A percentile compares a stretch with the other conserved stretches of the same genome.
These are phyloP conservation scores for Huiozyma sinensis DNA, from an alignment of 805 yeast genomes.

Conservation along the genomic window DNA sequence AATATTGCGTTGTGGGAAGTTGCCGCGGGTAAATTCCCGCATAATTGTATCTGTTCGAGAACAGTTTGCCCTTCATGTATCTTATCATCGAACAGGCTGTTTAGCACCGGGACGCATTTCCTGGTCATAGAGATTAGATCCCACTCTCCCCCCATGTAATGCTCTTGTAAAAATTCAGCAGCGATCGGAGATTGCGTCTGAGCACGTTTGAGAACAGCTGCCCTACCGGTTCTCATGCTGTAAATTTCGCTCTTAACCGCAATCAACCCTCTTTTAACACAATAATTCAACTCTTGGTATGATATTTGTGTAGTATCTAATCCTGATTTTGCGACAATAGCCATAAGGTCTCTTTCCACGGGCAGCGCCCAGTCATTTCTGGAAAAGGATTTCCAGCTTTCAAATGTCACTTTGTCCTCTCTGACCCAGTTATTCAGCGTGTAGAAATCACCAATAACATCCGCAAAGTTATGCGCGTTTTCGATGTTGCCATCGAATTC, in stretches of 20 bases:
- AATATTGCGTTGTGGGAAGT: neutral
- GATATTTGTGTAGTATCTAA: constrained; percentile 23
- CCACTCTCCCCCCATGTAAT: constrained; percentile 22
- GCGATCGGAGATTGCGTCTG: constrained; percentile 13
- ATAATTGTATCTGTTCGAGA: constrained; percentile 6
- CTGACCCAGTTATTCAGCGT: constrained; percentile 31
- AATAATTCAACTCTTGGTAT: constrained; percentile 31
- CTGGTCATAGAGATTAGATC: constrained; percentile 13
- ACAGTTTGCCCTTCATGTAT: constrained; percentile 2
- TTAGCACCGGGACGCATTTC: constrained; percentile 7
- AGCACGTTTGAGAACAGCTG: constrained; percentile 8
- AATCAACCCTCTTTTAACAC: constrained; percentile 45
- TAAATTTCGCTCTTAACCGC: constrained; percentile 40
- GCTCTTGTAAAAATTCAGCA: constrained; percentile 15
- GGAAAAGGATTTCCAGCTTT: constrained; percentile 16
- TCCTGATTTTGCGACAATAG: constrained; percentile 33
- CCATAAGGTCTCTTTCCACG: constrained; percentile 29
- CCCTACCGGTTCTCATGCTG: constrained; percentile 7
- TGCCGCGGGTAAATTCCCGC: constrained; percentile 15
- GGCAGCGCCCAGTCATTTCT: constrained; percentile 35
- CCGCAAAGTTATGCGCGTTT: constrained; percentile 45
- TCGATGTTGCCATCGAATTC: constrained; percentile 44
- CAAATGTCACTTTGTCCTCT: constrained; percentile 2
- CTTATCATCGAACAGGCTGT: constrained; percentile 1
- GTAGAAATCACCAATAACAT: constrained; percentile 56